phyloP scores from a whole-genome alignment of 495 filamentous ascomycete genomes.

The Collariella sp. region DNA sequence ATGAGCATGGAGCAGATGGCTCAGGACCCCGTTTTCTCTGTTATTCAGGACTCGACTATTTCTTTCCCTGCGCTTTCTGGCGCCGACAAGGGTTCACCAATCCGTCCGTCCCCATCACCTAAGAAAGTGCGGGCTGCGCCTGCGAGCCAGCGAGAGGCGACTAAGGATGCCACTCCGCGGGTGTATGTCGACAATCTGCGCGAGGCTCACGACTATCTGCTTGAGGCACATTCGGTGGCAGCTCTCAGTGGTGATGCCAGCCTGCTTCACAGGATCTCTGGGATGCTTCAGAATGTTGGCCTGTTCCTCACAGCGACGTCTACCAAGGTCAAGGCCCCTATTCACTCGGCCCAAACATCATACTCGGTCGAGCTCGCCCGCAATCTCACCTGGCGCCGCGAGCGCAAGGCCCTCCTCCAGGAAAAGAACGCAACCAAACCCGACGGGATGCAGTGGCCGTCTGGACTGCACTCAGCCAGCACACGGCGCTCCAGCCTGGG shows the following conservation, averaged over 20 bases:
- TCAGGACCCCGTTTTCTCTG: slow-evolving; percentile 75
- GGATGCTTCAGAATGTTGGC: slow-evolving; percentile 51
- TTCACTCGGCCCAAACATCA: slow-evolving; percentile 51
- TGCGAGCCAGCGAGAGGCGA: slow-evolving; percentile 7
- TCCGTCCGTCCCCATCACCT: slow-evolving; percentile 20
- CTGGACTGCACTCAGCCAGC: slow-evolving; percentile 15
- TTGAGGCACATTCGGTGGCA: slow-evolving; percentile 48
- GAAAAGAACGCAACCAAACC: slow-evolving; percentile 28
- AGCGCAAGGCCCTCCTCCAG: slow-evolving; percentile 44
- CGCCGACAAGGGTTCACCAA: slow-evolving; percentile 15
- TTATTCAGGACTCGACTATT: slow-evolving; percentile 84
- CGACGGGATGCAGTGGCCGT: slow-evolving; percentile 24
- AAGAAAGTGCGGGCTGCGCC: slow-evolving; percentile 18
- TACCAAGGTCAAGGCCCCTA: slow-evolving; percentile 33
- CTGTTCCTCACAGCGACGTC: slow-evolving; percentile 57
- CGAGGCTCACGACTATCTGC: slow-evolving; percentile 51
- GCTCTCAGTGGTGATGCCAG: slow-evolving; percentile 36
- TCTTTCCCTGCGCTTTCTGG: slow-evolving; percentile 60
- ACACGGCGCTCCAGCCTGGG: slow-evolving; percentile 30
- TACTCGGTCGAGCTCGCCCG: slow-evolving; percentile 56
- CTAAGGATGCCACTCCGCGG: slow-evolving; percentile 26
- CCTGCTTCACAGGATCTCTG: slow-evolving; percentile 49
- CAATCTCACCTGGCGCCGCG: slow-evolving; percentile 50
- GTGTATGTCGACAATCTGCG: slow-evolving; percentile 51
- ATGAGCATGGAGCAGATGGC: slow-evolving; percentile 60